These are phyloP conservation scores for Ceratocystiopsis sp. DNA, from an alignment of 2,329 filamentous ascomycete genomes.

Conservation along the genomic window DNA sequence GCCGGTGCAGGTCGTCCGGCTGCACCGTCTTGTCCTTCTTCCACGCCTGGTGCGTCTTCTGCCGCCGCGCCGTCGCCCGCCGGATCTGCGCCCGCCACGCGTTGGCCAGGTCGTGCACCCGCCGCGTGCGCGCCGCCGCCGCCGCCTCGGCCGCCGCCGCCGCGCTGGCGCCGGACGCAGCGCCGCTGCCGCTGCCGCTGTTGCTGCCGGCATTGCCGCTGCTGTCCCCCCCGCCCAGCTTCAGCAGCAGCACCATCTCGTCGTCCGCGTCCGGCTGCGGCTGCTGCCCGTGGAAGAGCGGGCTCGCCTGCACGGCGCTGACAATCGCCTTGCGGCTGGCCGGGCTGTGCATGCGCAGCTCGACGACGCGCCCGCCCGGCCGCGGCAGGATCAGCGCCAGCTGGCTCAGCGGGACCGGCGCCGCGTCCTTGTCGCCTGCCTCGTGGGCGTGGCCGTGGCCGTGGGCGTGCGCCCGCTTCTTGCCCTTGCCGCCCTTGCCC, in stretches of 20 bases:
- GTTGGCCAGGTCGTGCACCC: conserved; percentile 29
- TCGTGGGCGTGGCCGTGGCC: neutral
- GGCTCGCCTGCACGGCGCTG: conserved; percentile 9
- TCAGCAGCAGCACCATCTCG: conserved; percentile 39
- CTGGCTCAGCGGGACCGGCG: conserved; percentile 8
- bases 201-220: neutral
- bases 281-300: conserved; percentile 12
- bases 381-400: conserved; percentile 11
- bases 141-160: neutral
- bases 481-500: neutral
- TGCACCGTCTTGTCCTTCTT: conserved; percentile 24
- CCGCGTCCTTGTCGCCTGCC: neutral
- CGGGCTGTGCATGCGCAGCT: conserved; percentile 12
- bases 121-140: conserved; percentile 20
- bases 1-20: conserved; percentile 22
- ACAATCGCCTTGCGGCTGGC: conserved; percentile 9
- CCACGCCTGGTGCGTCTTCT: conserved; percentile 32
- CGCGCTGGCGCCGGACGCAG: no score
- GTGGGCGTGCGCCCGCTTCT: no score
- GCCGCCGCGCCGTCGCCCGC: conserved; percentile 19
- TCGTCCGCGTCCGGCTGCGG: conserved; percentile 37
- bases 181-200: no score
- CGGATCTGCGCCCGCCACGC: conserved; percentile 34
- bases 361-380: conserved; percentile 9
- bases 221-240: conserved; percentile 28